Conservation (phyloP, 2,329 filamentous ascomycete genomes). For the Microdochium nivale region DNA sequence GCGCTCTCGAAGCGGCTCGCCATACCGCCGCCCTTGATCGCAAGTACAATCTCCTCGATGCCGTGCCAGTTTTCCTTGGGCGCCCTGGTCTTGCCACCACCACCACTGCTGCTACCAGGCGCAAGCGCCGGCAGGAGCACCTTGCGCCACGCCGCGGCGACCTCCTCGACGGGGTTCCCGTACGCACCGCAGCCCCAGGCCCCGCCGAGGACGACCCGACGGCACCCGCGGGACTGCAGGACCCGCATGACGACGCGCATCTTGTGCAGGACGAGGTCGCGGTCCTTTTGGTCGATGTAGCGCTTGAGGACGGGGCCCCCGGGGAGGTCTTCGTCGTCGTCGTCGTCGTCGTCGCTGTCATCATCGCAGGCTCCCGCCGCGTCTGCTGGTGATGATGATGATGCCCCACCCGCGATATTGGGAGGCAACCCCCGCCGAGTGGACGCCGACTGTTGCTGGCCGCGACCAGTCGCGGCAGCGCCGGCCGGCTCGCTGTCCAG, state of each 20-base stretch:
- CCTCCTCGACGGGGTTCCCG: constrained; percentile 50
- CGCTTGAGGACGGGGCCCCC: constrained; percentile 1
- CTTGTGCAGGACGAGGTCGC: constrained; percentile 41
- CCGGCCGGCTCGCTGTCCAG: background rate
- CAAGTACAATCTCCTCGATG: constrained; percentile 48
- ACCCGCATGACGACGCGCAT: constrained; percentile 51
- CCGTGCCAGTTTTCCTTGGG: constrained; percentile 27
- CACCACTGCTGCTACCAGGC: constrained; percentile 3
- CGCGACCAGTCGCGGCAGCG: too few species aligned
- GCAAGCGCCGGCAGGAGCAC: constrained; percentile 19
- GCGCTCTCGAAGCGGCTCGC: constrained; percentile 39
- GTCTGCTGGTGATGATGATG: too few species aligned
- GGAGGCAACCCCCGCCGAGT: too few species aligned
- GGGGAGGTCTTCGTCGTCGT: background rate
- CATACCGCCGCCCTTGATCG: constrained; percentile 43
- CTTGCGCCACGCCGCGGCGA: constrained; percentile 46
- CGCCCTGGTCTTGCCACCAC: constrained; percentile 10
- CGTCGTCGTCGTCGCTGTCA: constrained; percentile 2
- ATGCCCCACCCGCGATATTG: too few species aligned
- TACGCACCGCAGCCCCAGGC: constrained; percentile 60
- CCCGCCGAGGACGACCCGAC: constrained; percentile 43
- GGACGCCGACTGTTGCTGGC: too few species aligned
- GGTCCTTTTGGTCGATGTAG: constrained; percentile 38
- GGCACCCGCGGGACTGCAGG: constrained; percentile 31
- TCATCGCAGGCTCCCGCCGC: too few species aligned